Percentiles rank a stretch among this genome's conserved stretches.
Conservation (phyloP, 2,329 filamentous ascomycete species). For the Aspergillus sergii region DNA sequence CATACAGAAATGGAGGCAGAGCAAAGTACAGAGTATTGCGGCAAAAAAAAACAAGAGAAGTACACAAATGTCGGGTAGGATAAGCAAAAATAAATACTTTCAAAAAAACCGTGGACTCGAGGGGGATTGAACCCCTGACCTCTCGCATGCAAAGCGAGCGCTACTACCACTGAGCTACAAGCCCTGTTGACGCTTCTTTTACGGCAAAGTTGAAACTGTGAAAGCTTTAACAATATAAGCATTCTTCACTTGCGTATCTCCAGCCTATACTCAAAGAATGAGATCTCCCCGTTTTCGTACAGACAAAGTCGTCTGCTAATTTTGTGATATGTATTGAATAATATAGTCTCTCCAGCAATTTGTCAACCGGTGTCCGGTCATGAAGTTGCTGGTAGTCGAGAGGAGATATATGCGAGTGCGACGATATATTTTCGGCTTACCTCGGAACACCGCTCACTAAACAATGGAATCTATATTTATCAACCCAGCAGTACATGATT, state of each 20-base stretch:
- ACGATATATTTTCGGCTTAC: background rate
- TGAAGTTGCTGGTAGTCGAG: background rate
- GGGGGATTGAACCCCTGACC: constrained; percentile 7
- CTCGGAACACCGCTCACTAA: too few relatives aligned
- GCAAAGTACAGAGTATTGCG: too few relatives aligned
- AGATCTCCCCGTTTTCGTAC: background rate
- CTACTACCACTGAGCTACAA: constrained; percentile 7
- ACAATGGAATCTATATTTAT: too few relatives aligned
- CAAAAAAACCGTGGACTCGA: background rate
- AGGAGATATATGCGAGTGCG: background rate
- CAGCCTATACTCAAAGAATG: background rate
- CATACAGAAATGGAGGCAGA: too few relatives aligned
- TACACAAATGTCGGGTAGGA: too few relatives aligned
- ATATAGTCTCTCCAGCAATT: background rate
- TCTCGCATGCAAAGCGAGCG: constrained; percentile 6
- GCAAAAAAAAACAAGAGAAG: too few relatives aligned
- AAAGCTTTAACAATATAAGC: background rate
- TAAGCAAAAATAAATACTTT: too few relatives aligned
- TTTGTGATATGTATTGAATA: background rate
- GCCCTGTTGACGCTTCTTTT: background rate
- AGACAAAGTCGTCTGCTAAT: background rate
- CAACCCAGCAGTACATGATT: background rate
- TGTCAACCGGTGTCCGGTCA: background rate
- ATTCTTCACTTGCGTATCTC: background rate
- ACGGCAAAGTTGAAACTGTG: background rate